Evolutionary conservation across 2,329 filamentous ascomycete genomes (phyloP).

Genomic region (Pestalotiopsis sp.): DNA sequence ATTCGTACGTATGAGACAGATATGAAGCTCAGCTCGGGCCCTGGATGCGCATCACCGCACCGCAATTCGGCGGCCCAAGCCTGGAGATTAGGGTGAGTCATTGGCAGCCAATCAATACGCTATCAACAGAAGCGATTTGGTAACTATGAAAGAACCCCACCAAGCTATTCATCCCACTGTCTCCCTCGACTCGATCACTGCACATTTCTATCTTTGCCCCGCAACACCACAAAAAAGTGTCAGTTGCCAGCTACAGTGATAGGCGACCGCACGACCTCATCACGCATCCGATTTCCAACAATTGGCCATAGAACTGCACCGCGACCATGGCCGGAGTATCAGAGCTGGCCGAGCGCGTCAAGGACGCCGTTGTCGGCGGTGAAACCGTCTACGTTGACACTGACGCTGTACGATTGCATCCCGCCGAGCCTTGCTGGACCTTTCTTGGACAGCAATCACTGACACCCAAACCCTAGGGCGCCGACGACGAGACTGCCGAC

Average conservation of each 20-base stretch:
- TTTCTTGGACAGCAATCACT: neutral
- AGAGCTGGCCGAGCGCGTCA: constrained; percentile 54
- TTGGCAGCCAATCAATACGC: constrained; percentile 12
- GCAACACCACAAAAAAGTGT: constrained; percentile 11
- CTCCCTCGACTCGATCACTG: neutral
- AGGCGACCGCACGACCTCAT: neutral
- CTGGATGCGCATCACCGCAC: neutral
- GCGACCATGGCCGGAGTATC: constrained; percentile 45
- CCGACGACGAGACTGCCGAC: constrained; percentile 67
- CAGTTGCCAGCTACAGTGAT: neutral
- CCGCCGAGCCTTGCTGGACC: too few relatives aligned
- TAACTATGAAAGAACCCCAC: constrained; percentile 9
- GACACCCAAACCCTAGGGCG: constrained; percentile 45
- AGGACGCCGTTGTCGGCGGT: constrained; percentile 34
- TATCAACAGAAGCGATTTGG: constrained; percentile 12
- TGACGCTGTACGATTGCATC: constrained; percentile 48
- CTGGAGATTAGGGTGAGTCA: constrained; percentile 14
- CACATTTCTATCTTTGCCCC: constrained; percentile 9
- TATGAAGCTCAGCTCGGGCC: constrained; percentile 6
- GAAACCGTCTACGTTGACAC: constrained; percentile 76
- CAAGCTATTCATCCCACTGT: neutral
- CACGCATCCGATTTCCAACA: neutral
- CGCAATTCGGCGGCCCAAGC: constrained; percentile 1
- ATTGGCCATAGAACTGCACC: constrained; percentile 3
- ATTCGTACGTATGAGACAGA: neutral